Evolutionary conservation across 2,329 filamentous ascomycete genomes (phyloP).

Genomic region (Aspergillus ibericus): DNA sequence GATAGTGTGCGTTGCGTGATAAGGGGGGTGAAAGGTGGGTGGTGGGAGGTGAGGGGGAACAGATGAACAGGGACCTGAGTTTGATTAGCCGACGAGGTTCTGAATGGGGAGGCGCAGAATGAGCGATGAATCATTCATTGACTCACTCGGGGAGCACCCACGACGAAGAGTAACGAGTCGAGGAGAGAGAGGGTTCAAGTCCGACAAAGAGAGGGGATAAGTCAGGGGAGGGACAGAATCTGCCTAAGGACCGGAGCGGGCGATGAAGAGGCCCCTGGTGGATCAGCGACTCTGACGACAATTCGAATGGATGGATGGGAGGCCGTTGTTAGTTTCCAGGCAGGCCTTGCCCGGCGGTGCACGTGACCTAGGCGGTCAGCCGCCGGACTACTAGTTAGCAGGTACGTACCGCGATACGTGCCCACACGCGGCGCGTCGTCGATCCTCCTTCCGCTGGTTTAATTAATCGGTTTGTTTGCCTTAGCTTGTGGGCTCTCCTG

Average conservation of each 20-base stretch:
- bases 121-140: not conserved
- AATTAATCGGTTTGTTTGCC: slow-evolving; percentile 10
- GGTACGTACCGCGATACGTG: slow-evolving; percentile 25
- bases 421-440: slow-evolving; percentile 30
- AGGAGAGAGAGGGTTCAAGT: not conserved
- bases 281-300: slow-evolving; percentile 1
- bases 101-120: not conserved
- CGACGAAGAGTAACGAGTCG: not conserved
- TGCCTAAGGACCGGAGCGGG: not conserved
- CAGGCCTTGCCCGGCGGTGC: slow-evolving; percentile 28
- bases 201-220: not conserved
- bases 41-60: slow-evolving; percentile 4
- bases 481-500: not conserved
- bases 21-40: slow-evolving; percentile 3
- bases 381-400: no score
- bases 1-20: not conserved
- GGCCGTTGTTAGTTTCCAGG: not conserved
- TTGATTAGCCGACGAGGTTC: not conserved
- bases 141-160: not conserved
- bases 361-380: slow-evolving; percentile 34
- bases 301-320: no score
- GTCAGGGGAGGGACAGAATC: not conserved
- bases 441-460: slow-evolving; percentile 19
- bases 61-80: not conserved
- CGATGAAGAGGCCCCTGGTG: not conserved